These are phyloP conservation scores for Pseudozyma pruni DNA, from an alignment of 1,284 basidiomycete species.

Conservation along the genomic window DNA sequence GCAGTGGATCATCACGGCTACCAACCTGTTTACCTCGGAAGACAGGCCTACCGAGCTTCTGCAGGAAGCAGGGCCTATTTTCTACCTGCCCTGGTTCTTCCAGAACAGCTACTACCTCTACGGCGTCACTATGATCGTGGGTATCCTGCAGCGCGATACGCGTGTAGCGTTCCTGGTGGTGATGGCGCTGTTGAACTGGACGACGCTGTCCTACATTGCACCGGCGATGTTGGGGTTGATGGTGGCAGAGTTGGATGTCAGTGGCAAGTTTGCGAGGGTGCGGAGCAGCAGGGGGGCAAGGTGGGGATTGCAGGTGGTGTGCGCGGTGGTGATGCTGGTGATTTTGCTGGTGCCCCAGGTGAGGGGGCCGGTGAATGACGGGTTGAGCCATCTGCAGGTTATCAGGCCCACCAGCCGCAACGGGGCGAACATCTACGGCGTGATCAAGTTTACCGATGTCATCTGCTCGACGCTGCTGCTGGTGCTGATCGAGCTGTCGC, in stretches of 20 bases:
- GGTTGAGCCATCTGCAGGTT: conserved; percentile 32
- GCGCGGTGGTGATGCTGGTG: conserved; percentile 22
- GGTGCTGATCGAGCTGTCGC: conserved; percentile 26
- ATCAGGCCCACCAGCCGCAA: conserved; percentile 22
- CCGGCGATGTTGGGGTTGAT: conserved; percentile 37
- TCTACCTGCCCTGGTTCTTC: conserved; percentile 47
- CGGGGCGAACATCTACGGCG: conserved; percentile 32
- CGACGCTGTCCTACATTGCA: conserved; percentile 36
- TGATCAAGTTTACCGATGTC: conserved; percentile 42
- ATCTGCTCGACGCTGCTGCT: conserved; percentile 30
- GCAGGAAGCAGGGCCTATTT: conserved; percentile 27
- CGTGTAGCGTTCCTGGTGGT: conserved; percentile 26
- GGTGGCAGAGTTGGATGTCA: conserved; percentile 39
- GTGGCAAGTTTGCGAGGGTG: conserved; percentile 25
- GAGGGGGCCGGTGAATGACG: conserved; percentile 26
- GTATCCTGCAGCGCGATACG: conserved; percentile 34
- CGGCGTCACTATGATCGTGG: conserved; percentile 31
- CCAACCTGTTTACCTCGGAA: conserved; percentile 44
- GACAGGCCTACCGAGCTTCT: conserved; percentile 25
- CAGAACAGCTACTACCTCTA: conserved; percentile 52
- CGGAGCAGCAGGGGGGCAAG: conserved; percentile 8
- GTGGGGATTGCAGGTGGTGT: conserved; percentile 19
- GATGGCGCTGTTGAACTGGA: conserved; percentile 35
- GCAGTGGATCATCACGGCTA: conserved; percentile 43
- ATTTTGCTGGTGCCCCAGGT: conserved; percentile 37